These are phyloP conservation scores for Cyclotella choctawhatcheeana DNA, from an alignment of 108 stramenopile genomes.

Conservation along the genomic window DNA sequence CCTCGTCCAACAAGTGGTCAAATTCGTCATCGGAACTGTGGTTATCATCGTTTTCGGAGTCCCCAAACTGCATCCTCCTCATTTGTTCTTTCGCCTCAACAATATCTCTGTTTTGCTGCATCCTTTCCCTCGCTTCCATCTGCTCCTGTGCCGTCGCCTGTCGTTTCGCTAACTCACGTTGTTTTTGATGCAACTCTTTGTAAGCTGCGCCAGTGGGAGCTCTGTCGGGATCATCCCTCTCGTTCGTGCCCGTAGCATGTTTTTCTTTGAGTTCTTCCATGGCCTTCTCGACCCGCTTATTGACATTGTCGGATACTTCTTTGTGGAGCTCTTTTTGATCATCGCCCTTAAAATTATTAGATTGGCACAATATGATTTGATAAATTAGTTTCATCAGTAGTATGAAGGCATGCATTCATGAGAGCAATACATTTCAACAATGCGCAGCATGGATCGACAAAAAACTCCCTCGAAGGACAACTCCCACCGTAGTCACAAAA, in stretches of 20 bases:
- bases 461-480: background rate
- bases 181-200: conserved; percentile 43
- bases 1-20: conserved; percentile 46
- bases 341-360: conserved; percentile 48
- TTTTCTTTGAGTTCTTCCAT: conserved; percentile 67
- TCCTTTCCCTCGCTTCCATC: conserved; percentile 14
- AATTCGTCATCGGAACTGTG: conserved; percentile 53
- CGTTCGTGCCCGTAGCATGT: conserved; percentile 52
- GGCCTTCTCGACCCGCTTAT: conserved; percentile 67
- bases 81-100: conserved; percentile 45
- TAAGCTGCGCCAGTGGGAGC: conserved; percentile 65
- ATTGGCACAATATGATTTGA: background rate
- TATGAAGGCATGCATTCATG: background rate
- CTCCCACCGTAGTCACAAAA: background rate
- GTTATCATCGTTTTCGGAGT: conserved; percentile 37
- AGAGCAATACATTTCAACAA: background rate
- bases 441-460: background rate
- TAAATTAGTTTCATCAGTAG: background rate
- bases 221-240: conserved; percentile 65
- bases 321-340: conserved; percentile 66
- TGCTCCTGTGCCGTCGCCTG: conserved; percentile 16
- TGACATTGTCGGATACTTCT: conserved; percentile 66
- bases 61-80: conserved; percentile 42
- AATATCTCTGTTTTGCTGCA: conserved; percentile 37
- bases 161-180: conserved; percentile 35